Base-by-base conservation (phyloP, 176 grass and related monocot species). In the Olyra latifolia region DNA sequence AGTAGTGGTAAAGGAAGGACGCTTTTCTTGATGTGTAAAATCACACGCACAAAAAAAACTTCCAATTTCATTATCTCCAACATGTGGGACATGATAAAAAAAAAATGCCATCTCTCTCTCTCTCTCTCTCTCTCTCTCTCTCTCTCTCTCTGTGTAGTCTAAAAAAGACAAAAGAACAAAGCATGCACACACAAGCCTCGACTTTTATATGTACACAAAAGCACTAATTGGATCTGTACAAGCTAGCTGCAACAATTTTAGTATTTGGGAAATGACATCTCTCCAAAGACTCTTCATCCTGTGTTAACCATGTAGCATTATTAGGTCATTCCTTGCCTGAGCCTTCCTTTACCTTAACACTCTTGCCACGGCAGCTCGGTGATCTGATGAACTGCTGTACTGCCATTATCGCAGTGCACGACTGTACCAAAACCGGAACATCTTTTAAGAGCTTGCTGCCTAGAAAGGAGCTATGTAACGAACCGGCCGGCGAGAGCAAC, bases 371-470 rank as follows among this genome's bases (percentile, higher is more conserved):
- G 46, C 42, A 43, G 20, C 45, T 85, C 81, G 54, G 54, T 70
- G n/a, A 29, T 80, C 62, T 70, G n/a, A 29, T 75, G 43, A 48
- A 9, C 27, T 39, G 45, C 35, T 85, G 71, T 78, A 73, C 71
- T 72, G 62, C 62, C 54, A 63, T 84, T 80, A n/a, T 4, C 32
- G 80, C 82, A 76, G 62, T 85, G 76, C 63, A 47, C 19, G 23
- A 40, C 77, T 89, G 77, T 80, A 69, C 64, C 78, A 19, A 73
- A 89, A 89, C 38, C 1, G 71, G 82, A 64, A 48, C 82, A 63
- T 86, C 72, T 86, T 89, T 89, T 82, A 77, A 85, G 72, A 77
- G 72, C 30, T 49, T 82, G 41, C 52, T 89, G 88, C 88, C 72
- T 86, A 77, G 72, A 89, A 89, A 89, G 78, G 68, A 82, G 58